Percentiles rank a stretch among this genome's conserved stretches.
Conservation (phyloP, 2,329 filamentous ascomycete species). For the Aspergillus viridinutans region DNA sequence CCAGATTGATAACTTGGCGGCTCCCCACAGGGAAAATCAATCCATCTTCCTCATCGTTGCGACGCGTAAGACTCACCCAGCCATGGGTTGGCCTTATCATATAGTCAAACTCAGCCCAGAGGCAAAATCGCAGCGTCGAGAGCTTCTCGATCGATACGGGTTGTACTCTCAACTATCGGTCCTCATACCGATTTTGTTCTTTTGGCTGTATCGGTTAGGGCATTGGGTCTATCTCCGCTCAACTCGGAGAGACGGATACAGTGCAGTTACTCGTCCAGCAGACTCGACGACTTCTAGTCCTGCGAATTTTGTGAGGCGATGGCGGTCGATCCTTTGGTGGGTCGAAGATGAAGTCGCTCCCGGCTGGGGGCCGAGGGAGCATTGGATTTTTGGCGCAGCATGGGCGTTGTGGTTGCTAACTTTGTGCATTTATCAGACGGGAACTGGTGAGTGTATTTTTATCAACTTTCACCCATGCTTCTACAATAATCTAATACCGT, state of each 20-base stretch:
- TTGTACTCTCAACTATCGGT: neutral
- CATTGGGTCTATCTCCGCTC: neutral
- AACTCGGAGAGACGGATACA: neutral
- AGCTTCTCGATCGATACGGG: neutral
- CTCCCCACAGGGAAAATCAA: neutral
- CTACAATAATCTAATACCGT: neutral
- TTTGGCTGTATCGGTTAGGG: neutral
- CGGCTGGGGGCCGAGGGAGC: neutral
- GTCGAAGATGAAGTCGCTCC: neutral
- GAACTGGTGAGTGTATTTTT: neutral
- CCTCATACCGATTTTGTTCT: neutral
- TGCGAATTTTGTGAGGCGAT: neutral
- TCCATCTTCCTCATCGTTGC: neutral
- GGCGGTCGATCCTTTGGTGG: neutral
- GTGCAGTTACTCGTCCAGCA: neutral
- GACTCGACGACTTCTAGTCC: neutral
- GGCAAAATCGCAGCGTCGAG: neutral
- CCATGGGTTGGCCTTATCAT: conserved; percentile 8
- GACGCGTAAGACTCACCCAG: neutral
- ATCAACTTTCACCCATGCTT: neutral
- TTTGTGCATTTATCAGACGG: neutral
- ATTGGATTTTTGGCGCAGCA: neutral
- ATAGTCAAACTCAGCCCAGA: conserved; percentile 6
- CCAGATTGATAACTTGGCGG: neutral
- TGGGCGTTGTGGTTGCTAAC: neutral